Base-by-base conservation (phyloP, 768 basidiomycete genomes). In the Russula dissimulans region DNA sequence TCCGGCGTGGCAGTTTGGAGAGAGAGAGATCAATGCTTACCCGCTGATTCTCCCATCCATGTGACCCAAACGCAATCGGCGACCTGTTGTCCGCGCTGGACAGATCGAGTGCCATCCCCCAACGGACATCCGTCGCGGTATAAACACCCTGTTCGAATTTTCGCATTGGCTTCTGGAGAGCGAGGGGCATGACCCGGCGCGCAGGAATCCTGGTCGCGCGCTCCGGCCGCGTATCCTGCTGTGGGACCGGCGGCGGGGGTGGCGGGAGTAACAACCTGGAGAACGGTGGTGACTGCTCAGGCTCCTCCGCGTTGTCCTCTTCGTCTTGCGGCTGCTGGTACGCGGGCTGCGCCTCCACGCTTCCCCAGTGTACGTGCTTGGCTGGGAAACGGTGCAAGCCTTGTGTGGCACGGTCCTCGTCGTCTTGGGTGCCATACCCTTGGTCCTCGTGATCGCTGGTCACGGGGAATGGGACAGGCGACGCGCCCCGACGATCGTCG, bases 41-140 rank as follows among this genome's bases (percentile, higher is more conserved):
- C 59, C 57, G 65, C 31, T 66, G 65, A 12, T 66, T 64, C 22
- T 66, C 65, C 63, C 65, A 64, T 31, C 63, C 65, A 43, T 66
- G 65, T 34, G 56, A 43, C 8, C 53, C 57, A 45, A 64, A 66
- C 1, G 58, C 62, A 31, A 66, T 66, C 41, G 52, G 51, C 9
- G 65, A 61, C 34, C 56, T 46, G 32, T 52, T 60, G 31, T 66
- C 63, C n/a, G 47, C 63, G 12, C 59, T 53, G 11, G 62, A 61
- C 12, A 66, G 54, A 36, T 66, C 65, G 55, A 66, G 63, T 31
- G 63, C 52, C 56, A 56, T 56, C 12, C 63, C 63, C 63, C 62
- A 66, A 14, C 63, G 65, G 9, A 58, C 56, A 34, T 66, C 65
- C 39, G 63, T 61, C 34, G 46, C 45, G 0, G 56, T 64, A 54